phyloP scores from a whole-genome alignment of 306 rosid species.

The Ochetophila trinervis region DNA sequence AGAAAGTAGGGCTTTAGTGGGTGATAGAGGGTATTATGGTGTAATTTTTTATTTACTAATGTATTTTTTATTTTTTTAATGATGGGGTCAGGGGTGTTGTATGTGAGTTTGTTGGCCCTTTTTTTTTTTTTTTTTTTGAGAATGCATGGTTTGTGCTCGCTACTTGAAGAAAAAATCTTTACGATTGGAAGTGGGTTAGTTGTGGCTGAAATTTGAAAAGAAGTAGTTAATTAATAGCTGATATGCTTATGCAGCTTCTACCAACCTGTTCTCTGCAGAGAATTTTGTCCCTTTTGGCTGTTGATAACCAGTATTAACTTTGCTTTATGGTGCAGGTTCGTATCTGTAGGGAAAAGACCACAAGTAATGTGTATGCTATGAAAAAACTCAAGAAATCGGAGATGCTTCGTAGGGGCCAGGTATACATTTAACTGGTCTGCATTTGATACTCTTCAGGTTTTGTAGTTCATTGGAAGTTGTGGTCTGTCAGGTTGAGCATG shows the following conservation, averaged over 20 bases:
- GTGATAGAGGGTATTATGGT: no score
- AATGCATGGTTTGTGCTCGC: background rate
- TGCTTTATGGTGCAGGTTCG: constrained; percentile 71
- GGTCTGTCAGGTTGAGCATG: constrained; percentile 82
- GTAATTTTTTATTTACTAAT: no score
- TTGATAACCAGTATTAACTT: constrained; percentile 23
- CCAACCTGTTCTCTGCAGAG: background rate
- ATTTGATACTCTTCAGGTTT: constrained; percentile 20
- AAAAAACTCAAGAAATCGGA: constrained; percentile 97
- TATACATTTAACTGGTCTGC: constrained; percentile 34
- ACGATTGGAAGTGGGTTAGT: no score
- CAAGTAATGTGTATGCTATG: constrained; percentile 92
- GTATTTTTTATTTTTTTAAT: no score
- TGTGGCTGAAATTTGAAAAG: no score
- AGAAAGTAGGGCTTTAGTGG: no score
- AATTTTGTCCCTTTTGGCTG: background rate
- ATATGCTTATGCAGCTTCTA: background rate
- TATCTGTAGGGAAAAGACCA: constrained; percentile 82
- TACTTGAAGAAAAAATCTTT: background rate
- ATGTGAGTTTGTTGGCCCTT: no score
- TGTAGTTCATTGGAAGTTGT: constrained; percentile 18
- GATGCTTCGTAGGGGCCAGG: constrained; percentile 99
- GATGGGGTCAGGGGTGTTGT: no score
- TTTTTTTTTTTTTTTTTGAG: no score
- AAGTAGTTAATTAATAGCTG: no score